Percentiles rank a stretch among this genome's conserved stretches.
phyloP scores from a whole-genome alignment of 176 grass and related monocot species.

The Metroxylon sagu region DNA sequence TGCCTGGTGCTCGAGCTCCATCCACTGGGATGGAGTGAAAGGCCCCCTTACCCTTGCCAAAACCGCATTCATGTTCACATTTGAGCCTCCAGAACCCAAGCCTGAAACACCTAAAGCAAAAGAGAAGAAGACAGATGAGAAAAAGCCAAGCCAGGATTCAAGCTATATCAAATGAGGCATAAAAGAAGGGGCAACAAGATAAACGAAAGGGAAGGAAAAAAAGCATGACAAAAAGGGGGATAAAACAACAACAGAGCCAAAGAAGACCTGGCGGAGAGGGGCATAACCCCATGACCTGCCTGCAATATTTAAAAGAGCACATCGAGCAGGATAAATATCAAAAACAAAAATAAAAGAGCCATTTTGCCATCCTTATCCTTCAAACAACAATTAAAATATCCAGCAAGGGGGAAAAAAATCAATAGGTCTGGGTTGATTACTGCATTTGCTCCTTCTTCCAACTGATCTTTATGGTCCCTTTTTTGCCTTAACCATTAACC shows the following conservation, averaged over 20 bases:
- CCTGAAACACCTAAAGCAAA: conserved; percentile 24
- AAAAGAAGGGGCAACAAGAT: conserved; percentile 9
- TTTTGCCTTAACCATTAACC: conserved; percentile 25
- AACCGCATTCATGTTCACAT: conserved; percentile 53
- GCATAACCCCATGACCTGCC: too few species aligned
- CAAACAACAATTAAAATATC: too few species aligned
- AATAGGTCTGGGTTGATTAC: background rate
- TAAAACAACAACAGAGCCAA: background rate
- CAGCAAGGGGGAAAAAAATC: background rate
- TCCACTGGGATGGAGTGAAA: conserved; percentile 94
- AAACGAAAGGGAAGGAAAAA: background rate
- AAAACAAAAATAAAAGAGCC: background rate
- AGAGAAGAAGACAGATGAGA: conserved; percentile 5
- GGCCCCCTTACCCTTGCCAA: conserved; percentile 69
- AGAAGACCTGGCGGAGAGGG: too few species aligned
- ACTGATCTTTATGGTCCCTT: conserved; percentile 4
- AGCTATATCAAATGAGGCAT: conserved; percentile 14
- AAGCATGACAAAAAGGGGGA: too few species aligned
- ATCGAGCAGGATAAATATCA: conserved; percentile 6
- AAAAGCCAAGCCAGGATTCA: background rate
- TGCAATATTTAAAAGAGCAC: conserved; percentile 1
- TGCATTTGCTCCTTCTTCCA: conserved; percentile 19
- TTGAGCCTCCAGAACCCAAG: conserved; percentile 50
- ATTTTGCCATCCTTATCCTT: conserved; percentile 1
- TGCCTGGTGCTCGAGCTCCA: conserved; percentile 92